A percentile compares a stretch with the other conserved stretches of the same genome.
phyloP scores from a whole-genome alignment of 768 basidiomycete species.

The Cystofilobasidium macerans region DNA sequence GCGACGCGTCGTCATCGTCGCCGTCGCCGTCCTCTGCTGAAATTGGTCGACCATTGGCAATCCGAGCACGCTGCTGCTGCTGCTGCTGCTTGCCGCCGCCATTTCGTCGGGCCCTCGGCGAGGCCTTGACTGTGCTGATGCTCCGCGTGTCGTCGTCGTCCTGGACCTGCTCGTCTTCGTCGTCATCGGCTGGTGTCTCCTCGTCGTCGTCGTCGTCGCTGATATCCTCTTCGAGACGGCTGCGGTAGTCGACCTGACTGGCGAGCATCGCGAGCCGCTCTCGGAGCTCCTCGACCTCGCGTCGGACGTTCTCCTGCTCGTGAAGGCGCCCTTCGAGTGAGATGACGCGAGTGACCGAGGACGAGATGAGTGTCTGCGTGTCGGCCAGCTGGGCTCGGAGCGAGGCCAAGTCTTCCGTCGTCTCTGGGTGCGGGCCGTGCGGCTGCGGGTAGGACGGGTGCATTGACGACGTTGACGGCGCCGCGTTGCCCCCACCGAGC shows the following conservation, averaged over 20 bases:
- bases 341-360: slow-evolving; percentile 70
- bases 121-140: slow-evolving; percentile 55
- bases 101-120: slow-evolving; percentile 68
- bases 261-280: slow-evolving; percentile 37
- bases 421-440: slow-evolving; percentile 25
- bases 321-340: slow-evolving; percentile 61
- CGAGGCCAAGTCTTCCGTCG: slow-evolving; percentile 44
- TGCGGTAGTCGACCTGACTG: slow-evolving; percentile 39
- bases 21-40: slow-evolving; percentile 35
- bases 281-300: slow-evolving; percentile 61
- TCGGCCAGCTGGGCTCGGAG: slow-evolving; percentile 74
- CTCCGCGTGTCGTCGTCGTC: slow-evolving; percentile 64
- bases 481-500: slow-evolving; percentile 57
- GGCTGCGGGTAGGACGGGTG: slow-evolving; percentile 47
- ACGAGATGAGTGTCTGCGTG: slow-evolving; percentile 64
- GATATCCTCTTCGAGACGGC: slow-evolving; percentile 9
- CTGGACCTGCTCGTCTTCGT: slow-evolving; percentile 43
- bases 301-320: slow-evolving; percentile 74
- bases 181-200: slow-evolving; percentile 31
- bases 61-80: slow-evolving; percentile 29
- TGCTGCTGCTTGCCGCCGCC: slow-evolving; percentile 31
- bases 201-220: slow-evolving; percentile 28
- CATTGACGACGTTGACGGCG: slow-evolving; percentile 54
- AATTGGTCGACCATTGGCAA: slow-evolving; percentile 32
- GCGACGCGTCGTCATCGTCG: slow-evolving; percentile 56